Percentiles rank a stretch among this genome's conserved stretches.
These are phyloP conservation scores for Epichloe amarillans DNA, from an alignment of 2,329 filamentous ascomycete species.

Conservation along the genomic window DNA sequence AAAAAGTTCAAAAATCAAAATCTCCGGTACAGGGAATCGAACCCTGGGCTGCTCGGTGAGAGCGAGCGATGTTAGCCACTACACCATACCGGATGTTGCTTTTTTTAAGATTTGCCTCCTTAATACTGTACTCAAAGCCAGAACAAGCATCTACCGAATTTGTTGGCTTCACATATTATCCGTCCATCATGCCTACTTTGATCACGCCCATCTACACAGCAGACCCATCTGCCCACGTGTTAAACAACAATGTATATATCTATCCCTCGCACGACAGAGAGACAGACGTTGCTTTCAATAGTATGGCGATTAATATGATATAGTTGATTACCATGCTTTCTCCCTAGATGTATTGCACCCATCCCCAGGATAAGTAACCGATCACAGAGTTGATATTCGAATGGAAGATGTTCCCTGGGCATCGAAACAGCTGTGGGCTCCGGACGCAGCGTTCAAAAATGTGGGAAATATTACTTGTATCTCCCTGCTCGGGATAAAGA, in stretches of 20 bases:
- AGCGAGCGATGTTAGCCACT: constrained; percentile 25
- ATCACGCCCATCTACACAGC: constrained; percentile 68
- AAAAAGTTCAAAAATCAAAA: background rate
- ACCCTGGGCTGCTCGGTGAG: constrained; percentile 24
- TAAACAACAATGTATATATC: constrained; percentile 62
- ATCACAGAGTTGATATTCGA: constrained; percentile 58
- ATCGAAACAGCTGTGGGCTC: constrained; percentile 68
- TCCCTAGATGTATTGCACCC: constrained; percentile 38
- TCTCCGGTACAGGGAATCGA: constrained; percentile 23
- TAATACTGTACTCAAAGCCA: background rate
- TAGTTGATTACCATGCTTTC: constrained; percentile 68
- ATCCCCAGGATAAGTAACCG: constrained; percentile 44
- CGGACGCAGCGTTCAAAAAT: constrained; percentile 56
- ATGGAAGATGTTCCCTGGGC: constrained; percentile 58
- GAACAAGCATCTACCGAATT: background rate
- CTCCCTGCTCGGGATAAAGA: constrained; percentile 48
- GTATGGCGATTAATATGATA: constrained; percentile 68
- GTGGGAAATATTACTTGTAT: constrained; percentile 61
- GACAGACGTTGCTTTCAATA: constrained; percentile 61
- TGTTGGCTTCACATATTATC: constrained; percentile 11
- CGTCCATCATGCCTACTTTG: constrained; percentile 31
- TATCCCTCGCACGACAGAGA: constrained; percentile 78
- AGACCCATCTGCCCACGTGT: constrained; percentile 70
- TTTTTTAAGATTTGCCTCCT: accelerated
- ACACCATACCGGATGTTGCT: constrained; percentile 23